Evolutionary conservation across 2,329 filamentous ascomycete species (phyloP), one percentile per base, ranked within the genome.

Genomic region (Colletotrichum lindemuthianum): DNA sequence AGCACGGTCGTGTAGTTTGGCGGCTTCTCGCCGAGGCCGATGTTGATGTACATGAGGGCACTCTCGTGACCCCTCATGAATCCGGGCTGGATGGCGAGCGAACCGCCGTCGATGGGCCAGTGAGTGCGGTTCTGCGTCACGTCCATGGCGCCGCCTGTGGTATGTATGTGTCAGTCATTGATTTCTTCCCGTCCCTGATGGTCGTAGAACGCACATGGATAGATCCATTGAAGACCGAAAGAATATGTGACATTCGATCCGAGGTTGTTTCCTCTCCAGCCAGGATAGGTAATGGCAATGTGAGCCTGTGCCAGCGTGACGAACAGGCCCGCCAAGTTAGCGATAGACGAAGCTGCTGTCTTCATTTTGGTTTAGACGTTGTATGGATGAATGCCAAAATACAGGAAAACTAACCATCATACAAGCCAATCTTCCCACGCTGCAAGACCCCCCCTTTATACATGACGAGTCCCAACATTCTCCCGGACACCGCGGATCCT

Each of bases 31-130:
- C 87, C 88, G 60, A 89, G 82, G 51, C 90, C 90, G 60, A 93
- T 79, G 76, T 93, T 92, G 76, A 92, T 81, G 76, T 92, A 92
- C 75, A 92, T 83, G 67, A 89, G 83, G 6, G 89, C 89, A 8
- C 83, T 86, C 15, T 80, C 72, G 72, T 92, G 90, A 55, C 90
- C 90, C 43, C 82, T 82, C 76, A 91, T 92, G 89, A 89, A 92
- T 67, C 90, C 90, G 1, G 90, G 90, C 72, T 92, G 90, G 54
- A 92, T 73, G 13, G 88, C 82, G 56, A 93, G 71, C 7, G 88
- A 89, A 45, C 90, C 90, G 55, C 90, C 90, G 49, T 74, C 79
- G 53, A 89, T 72, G 8, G 90, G 90, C 90, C 90, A 92, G 74
- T 86, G 84, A 2, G 90, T 92, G 57, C 90, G 86, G 75, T 92